phyloP scores from a whole-genome alignment of 805 yeast genomes.

The Isabelozyma rhagii region DNA sequence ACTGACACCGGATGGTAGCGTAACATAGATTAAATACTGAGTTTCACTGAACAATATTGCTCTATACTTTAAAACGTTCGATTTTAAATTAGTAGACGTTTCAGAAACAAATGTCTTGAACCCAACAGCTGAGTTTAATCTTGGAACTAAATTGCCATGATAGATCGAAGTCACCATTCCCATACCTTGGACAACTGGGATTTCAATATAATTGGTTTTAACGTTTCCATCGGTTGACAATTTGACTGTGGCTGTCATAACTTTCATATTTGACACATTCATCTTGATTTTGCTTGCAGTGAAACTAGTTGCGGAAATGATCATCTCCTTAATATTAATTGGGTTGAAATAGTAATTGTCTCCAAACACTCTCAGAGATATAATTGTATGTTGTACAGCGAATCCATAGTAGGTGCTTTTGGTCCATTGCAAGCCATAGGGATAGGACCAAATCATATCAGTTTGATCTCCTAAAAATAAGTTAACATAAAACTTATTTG shows the following conservation, averaged over 20 bases:
- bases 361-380: conserved; percentile 35
- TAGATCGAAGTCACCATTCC: conserved; percentile 53
- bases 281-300: neutral
- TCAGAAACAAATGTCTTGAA: conserved; percentile 35
- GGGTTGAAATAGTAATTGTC: conserved; percentile 50
- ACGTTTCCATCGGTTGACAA: conserved; percentile 15
- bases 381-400: conserved; percentile 50
- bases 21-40: conserved; percentile 3
- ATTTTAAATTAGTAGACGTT: conserved; percentile 18
- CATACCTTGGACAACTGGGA: conserved; percentile 60
- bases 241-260: conserved; percentile 43
- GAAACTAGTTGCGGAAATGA: conserved; percentile 28
- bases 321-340: conserved; percentile 44
- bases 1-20: conserved; percentile 8
- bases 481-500: conserved; percentile 69
- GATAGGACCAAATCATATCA: conserved; percentile 51
- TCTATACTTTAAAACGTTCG: conserved; percentile 11
- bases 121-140: conserved; percentile 46
- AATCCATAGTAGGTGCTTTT: conserved; percentile 33
- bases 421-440: conserved; percentile 36
- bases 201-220: conserved; percentile 28
- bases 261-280: conserved; percentile 21
- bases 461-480: conserved; percentile 48
- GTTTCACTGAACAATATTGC: neutral
- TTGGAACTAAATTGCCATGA: conserved; percentile 45